Evolutionary conservation across 2,329 filamentous ascomycete species (phyloP), one percentile per base, ranked within the genome.

Genomic region (Ophiobolus disseminans): DNA sequence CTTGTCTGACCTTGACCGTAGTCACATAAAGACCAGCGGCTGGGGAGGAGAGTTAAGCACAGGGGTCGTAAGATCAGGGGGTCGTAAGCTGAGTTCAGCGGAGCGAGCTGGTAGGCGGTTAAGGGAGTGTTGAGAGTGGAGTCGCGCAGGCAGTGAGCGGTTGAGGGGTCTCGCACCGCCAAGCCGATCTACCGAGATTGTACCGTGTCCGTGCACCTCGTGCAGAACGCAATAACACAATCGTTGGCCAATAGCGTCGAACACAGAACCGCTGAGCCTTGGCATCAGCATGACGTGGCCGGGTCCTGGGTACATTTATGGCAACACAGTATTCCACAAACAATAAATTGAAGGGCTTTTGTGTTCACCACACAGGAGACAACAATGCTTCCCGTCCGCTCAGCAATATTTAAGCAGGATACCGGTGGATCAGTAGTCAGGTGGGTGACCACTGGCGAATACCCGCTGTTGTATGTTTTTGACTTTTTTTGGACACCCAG

Each of bases 371-470:
- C n/a, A n/a, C n/a, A n/a, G 10, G n/a, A 14, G 30, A 32, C n/a
- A 10, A 13, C n/a, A 32, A 7, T 14, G 30, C 10, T 13, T 32
- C 30, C 30, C 30, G 30, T 32, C 16, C 30, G 30, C 30, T 32
- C 30, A 13, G 10, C 30, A 6, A 7, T 13, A 10, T 7, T 32
- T 14, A 32, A 32, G n/a, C 30, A 7, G 8, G 10, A 14, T 11
- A 32, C 30, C 30, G 30, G 30, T 14, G 30, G 30, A 14, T 32
- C 16, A 32, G 30, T 32, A 32, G 30, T 32, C 30, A 32, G 30
- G 30, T 32, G 30, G 30, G 30, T 32, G 30, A 32, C 30, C 30
- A 32, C 30, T 32, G 30, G 30, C 30, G 30, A 32, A 32, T 32
- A 32, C 30, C 30, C 30, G n/a, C 30, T 32, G 30, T 32, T 32